Base-by-base conservation (phyloP, 345 rosid species). In the Geranium rotundifolium region DNA sequence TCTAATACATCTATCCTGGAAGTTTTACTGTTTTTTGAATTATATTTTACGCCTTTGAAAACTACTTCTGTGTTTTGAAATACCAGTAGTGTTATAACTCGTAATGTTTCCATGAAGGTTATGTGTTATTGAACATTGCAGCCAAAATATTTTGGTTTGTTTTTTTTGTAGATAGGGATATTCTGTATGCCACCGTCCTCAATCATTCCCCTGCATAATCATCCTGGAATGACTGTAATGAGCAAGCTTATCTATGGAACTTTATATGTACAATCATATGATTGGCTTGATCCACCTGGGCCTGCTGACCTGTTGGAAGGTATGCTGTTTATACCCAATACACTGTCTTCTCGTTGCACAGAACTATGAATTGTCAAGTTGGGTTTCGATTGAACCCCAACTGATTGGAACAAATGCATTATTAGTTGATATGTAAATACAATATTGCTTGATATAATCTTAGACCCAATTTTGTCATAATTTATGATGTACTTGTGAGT, bases 141-240 rank as follows among this genome's bases (percentile, higher is more conserved):
- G 12, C 52, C 52, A 46, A 46, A 46, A 12, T 31, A 29, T 54
- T 20, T 60, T 69, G 65, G 61, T 54, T 58, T 68, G 16, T 58
- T 65, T 63, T 63, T 52, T 54, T 16, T 77, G 73, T 83, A 90
- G 97, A 95, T 95, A 65, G 96, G 97, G 57, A 84, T 95, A 68
- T 95, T 95, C 75, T 88, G 89, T 71, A 95, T 84, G 96, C 90
- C 93, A 23, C 88, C 97, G 58, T 80, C 84, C 46, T 90, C 97
- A 29, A 74, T 89, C 59, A 92, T 92, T 65, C 98, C 98, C 31
- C 89, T 92, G 67, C 98, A 92, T 72, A 88, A 90, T 79, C 99
- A 88, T 77, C 90, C 99, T 1, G 95, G 99, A 72, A 87, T 90
- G 93, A 84, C 91, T 7, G 96, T 95, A 56, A 70, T 86, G 78